Conservation (phyloP, 164 flowering plant species). For the Taxillus chinensis region DNA sequence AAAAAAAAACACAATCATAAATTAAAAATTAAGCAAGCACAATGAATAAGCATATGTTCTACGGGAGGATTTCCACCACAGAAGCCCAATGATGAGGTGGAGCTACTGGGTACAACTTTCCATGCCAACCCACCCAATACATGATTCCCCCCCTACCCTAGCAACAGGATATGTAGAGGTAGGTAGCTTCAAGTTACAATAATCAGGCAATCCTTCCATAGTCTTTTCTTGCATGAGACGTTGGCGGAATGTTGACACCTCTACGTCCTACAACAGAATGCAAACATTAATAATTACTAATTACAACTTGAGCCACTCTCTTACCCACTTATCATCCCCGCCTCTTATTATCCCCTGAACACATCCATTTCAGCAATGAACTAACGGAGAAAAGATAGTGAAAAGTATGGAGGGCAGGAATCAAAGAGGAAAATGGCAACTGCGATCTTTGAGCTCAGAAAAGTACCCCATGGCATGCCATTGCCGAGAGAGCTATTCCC, state of each 20-base stretch:
- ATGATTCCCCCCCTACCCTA: not conserved
- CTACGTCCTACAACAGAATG: slow-evolving; percentile 52
- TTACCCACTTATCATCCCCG: not conserved
- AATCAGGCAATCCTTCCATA: slow-evolving; percentile 48
- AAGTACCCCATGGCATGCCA: slow-evolving; percentile 67
- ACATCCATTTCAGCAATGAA: too few relatives aligned
- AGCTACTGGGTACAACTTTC: slow-evolving; percentile 19
- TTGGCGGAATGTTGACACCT: slow-evolving; percentile 42
- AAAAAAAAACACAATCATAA: slow-evolving; percentile 16
- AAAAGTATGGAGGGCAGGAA: not conserved
- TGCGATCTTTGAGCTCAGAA: slow-evolving; percentile 1
- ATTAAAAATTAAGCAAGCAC: too few relatives aligned
- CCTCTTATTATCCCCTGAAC: too few relatives aligned
- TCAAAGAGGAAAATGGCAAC: not conserved
- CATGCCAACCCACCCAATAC: slow-evolving; percentile 15
- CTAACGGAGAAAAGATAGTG: not conserved
- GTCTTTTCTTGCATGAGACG: slow-evolving; percentile 65
- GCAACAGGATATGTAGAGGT: too few relatives aligned
- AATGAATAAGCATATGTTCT: too few relatives aligned
- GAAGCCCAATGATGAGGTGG: slow-evolving; percentile 17
- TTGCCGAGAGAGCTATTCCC: slow-evolving; percentile 35
- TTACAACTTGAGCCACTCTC: not conserved
- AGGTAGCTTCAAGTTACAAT: slow-evolving; percentile 9
- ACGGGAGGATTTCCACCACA: not conserved
- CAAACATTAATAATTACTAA: slow-evolving; percentile 2